Base-by-base conservation (phyloP, 2,329 filamentous ascomycete species). In the Dendryphion nanum region DNA sequence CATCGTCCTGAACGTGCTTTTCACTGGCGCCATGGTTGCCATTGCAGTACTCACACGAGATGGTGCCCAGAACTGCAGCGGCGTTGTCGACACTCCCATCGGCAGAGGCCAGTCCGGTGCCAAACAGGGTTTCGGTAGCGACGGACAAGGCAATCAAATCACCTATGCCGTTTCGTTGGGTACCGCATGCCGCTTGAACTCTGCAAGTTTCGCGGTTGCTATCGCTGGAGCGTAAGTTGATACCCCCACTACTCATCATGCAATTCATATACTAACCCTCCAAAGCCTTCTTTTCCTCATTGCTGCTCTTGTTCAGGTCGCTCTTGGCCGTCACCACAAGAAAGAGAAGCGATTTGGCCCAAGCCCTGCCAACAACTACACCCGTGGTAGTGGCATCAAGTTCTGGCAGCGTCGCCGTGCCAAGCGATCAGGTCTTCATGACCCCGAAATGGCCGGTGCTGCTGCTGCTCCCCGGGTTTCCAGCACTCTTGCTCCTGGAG, bases 1-100 rank as follows among this genome's bases (percentile, higher is more conserved):
- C 47, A 79, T 95, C 46, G 44, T 90, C 17, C 73, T 96, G 33
- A 88, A 96, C 57, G 54, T 93, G 37, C 77, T 77, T 55, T 95
- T 95, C 66, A 70, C 81, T 36, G 87, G 78, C 28, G 81, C 75
- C 41, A 93, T 93, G 72, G 79, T 94, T 58, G 94, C 89, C 58
- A 79, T 96, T 42, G 88, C 89, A 1, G 73, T 83, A 33, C 75
- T 87, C 46, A 90, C 86, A 42, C 78, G 85, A 24, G 68, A 78
- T 39, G 89, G 89, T 24, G 79, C 80, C 0, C 67, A 75, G 44
- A 77, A 69, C 34, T 96, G 90, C 71, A 73, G 68, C 12, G 80
- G 80, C 33, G 69, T 69, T 13, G 42, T 70, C 75, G 33, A 91
- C 82, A 13, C 81, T 81, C 5, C 79, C 85, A 79, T 91, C 37